A percentile compares a stretch with the other conserved stretches of the same genome.
phyloP scores from a whole-genome alignment of 305 asterid species.

The Petunia hybrid region DNA sequence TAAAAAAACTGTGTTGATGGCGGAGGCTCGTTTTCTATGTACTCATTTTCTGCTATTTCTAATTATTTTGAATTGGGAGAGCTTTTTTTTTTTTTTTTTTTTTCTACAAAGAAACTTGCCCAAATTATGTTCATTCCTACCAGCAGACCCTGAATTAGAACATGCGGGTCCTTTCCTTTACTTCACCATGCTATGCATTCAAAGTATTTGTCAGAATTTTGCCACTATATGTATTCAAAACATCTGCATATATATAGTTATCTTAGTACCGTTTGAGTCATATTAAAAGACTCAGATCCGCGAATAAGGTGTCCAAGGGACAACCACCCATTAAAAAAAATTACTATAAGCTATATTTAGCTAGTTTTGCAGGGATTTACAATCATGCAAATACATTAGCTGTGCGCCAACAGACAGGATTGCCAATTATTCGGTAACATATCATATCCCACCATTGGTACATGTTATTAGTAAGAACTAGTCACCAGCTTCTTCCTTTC shows the following conservation, averaged over 20 bases:
- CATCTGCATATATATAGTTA: neutral
- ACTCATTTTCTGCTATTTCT: no score
- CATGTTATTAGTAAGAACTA: neutral
- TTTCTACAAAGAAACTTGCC: no score
- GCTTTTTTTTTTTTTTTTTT: no score
- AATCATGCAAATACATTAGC: neutral
- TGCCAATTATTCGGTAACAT: neutral
- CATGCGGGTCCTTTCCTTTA: neutral
- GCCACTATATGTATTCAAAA: conserved; percentile 6
- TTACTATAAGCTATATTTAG: neutral
- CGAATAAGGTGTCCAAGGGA: neutral
- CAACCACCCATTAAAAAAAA: neutral
- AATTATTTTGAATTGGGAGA: no score
- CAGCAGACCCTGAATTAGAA: no score
- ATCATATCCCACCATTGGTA: neutral
- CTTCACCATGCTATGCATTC: neutral
- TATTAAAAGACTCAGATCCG: neutral
- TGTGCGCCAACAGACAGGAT: conserved; percentile 2
- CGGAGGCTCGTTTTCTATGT: no score
- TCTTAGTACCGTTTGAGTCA: neutral
- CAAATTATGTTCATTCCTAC: no score
- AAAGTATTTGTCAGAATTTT: conserved; percentile 12
- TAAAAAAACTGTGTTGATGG: no score
- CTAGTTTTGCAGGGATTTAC: no score
- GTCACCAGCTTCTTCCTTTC: neutral